Evolutionary conservation across 805 yeast genomes (phyloP).

Genomic region (Cyberlindnera sargentensis): DNA sequence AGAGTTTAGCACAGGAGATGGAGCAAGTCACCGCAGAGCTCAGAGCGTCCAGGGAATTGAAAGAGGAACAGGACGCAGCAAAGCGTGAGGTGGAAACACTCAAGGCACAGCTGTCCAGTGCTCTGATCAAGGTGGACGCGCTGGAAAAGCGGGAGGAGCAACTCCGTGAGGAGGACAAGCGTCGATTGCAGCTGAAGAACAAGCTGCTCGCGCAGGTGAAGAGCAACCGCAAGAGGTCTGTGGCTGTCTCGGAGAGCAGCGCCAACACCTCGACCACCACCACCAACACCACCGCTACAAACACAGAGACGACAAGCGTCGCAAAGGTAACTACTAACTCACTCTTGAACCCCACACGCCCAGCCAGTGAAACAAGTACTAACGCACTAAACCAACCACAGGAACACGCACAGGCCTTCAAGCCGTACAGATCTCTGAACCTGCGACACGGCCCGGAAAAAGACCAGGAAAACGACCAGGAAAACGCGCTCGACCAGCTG

Average conservation of each 20-base stretch:
- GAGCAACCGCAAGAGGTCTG: conserved; percentile 1
- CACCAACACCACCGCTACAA: not conserved
- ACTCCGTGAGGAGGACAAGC: conserved; percentile 3
- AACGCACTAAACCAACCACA: conserved; percentile 7
- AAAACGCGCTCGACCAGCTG: conserved; percentile 3
- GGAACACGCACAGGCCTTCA: conserved; percentile 15
- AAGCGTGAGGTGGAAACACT: conserved; percentile 3
- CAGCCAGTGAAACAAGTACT: conserved; percentile 8
- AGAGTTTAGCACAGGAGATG: not conserved
- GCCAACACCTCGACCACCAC: not conserved
- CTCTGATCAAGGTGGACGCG: conserved; percentile 9
- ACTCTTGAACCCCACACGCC: not conserved
- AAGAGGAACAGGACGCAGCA: not conserved
- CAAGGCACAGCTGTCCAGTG: conserved; percentile 7
- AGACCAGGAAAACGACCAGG: not conserved
- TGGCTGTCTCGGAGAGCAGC: not conserved
- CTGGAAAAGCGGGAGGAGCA: conserved; percentile 11
- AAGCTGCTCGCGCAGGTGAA: conserved; percentile 5
- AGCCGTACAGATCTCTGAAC: conserved; percentile 19
- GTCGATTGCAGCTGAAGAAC: conserved; percentile 5
- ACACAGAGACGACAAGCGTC: conserved; percentile 19
- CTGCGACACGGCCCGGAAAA: not conserved
- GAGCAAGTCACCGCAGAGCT: too few species aligned
- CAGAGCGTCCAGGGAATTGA: too few species aligned
- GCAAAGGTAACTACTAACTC: conserved; percentile 18